These are phyloP conservation scores for Penicillium capsulatum DNA, from an alignment of 2,329 filamentous ascomycete species.

Conservation along the genomic window DNA sequence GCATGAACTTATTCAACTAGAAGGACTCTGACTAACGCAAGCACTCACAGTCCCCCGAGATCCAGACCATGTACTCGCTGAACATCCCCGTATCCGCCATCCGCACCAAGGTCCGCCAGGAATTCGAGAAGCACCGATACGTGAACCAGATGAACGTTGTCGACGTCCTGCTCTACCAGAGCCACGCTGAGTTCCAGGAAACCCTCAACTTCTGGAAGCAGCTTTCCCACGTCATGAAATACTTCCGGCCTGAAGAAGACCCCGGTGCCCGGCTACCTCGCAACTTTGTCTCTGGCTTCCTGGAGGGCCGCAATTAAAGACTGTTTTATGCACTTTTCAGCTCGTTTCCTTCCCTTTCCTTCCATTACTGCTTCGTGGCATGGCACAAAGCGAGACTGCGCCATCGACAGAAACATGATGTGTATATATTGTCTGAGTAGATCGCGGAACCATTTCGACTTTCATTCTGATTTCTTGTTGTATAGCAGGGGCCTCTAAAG, in stretches of 20 bases:
- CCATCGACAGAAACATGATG: constrained; percentile 30
- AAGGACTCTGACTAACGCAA: too few relatives aligned
- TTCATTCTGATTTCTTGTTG: too few relatives aligned
- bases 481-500: too few relatives aligned
- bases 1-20: too few relatives aligned
- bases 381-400: constrained; percentile 14
- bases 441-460: constrained; percentile 14
- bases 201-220: constrained; percentile 99
- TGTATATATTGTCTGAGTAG: constrained; percentile 38
- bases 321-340: constrained; percentile 15
- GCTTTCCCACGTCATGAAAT: constrained; percentile 89
- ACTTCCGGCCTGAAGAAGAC: constrained; percentile 86
- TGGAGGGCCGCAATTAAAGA: constrained; percentile 67
- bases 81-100: constrained; percentile 81
- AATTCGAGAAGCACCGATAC: constrained; percentile 93
- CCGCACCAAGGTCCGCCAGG: constrained; percentile 89
- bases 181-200: constrained; percentile 94
- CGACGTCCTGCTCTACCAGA: constrained; percentile 86
- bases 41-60: constrained; percentile 73
- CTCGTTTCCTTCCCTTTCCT: constrained; percentile 13
- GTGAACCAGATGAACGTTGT: constrained; percentile 84
- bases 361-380: constrained; percentile 21
- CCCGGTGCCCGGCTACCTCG: constrained; percentile 70
- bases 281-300: constrained; percentile 90
- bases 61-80: constrained; percentile 95